A percentile compares a stretch with the other conserved stretches of the same genome.
These are phyloP conservation scores for Elsinoe batatas DNA, from an alignment of 2,329 filamentous ascomycete species.

Conservation along the genomic window DNA sequence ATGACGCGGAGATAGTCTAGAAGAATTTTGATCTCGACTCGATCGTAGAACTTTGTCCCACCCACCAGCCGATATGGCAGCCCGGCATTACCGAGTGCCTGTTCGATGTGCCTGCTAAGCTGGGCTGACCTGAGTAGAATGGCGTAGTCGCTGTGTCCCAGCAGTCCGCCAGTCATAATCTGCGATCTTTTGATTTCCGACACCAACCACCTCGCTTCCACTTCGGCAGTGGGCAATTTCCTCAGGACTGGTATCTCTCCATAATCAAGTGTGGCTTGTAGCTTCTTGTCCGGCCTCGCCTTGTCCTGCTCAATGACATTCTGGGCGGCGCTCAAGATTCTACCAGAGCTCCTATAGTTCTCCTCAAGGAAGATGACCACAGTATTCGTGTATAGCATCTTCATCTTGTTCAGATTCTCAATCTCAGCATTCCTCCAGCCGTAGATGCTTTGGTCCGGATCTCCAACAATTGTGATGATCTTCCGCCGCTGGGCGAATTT, in stretches of 20 bases:
- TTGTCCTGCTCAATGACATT: constrained; percentile 86
- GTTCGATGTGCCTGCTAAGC: constrained; percentile 78
- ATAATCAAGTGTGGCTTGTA: constrained; percentile 69
- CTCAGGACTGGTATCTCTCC: constrained; percentile 75
- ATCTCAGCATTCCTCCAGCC: constrained; percentile 91
- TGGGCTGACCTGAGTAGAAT: constrained; percentile 78
- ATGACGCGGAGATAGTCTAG: constrained; percentile 83
- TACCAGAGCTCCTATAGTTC: constrained; percentile 86
- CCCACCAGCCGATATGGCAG: constrained; percentile 90
- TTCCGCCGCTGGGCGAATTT: constrained; percentile 64
- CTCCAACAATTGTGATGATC: constrained; percentile 88
- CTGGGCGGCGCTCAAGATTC: constrained; percentile 70
- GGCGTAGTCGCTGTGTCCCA: constrained; percentile 69
- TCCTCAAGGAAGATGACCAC: constrained; percentile 79
- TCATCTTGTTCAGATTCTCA: constrained; percentile 72
- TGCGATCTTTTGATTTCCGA: constrained; percentile 65
- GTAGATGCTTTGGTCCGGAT: constrained; percentile 97
- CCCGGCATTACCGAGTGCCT: constrained; percentile 66
- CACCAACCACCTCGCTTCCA: constrained; percentile 83
- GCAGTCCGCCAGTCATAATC: constrained; percentile 60
- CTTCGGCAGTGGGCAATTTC: constrained; percentile 55
- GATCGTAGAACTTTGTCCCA: constrained; percentile 84
- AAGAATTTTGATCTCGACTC: constrained; percentile 75
- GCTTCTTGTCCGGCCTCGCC: constrained; percentile 64
- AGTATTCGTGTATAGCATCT: constrained; percentile 65